phyloP scores from a whole-genome alignment of 2,329 filamentous ascomycete species.

The Hypoxylon sp. region DNA sequence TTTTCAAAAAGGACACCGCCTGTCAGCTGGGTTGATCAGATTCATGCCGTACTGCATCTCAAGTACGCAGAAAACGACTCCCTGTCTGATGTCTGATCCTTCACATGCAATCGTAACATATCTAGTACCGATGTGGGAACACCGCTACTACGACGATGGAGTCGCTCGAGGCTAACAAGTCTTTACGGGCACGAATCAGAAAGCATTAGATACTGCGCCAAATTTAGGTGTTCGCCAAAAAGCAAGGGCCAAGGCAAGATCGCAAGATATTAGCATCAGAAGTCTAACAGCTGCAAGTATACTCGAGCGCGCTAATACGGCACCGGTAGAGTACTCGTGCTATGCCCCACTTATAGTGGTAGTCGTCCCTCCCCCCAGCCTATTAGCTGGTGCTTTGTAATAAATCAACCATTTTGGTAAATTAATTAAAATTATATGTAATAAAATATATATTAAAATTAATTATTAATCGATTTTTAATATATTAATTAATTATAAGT shows the following conservation, averaged over 20 bases:
- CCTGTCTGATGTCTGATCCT: constrained; percentile 41
- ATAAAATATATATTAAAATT: too few species aligned
- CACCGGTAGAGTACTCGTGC: constrained; percentile 19
- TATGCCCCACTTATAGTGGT: too few species aligned
- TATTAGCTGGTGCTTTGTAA: too few species aligned
- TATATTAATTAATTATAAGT: too few species aligned
- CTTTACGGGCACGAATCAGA: constrained; percentile 1
- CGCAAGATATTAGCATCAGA: constrained; percentile 1
- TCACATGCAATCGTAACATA: constrained; percentile 25
- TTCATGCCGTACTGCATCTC: constrained; percentile 29
- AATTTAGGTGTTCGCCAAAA: neutral
- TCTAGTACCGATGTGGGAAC: neutral
- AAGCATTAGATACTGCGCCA: neutral
- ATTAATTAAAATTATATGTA: too few species aligned
- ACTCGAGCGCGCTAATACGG: constrained; percentile 18
- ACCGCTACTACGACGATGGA: constrained; percentile 2
- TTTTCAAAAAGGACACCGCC: constrained; percentile 25
- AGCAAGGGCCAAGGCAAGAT: constrained; percentile 3
- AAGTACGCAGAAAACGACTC: constrained; percentile 14
- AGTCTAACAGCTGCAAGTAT: constrained; percentile 1
- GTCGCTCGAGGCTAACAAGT: constrained; percentile 1
- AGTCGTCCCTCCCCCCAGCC: too few species aligned
- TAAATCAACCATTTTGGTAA: too few species aligned
- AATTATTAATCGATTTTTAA: too few species aligned
- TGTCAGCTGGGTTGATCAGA: constrained; percentile 32